Percentiles rank a stretch among this genome's conserved stretches.
Conservation (phyloP, 75 land plant species). For the Pseudotsuga menziesii region DNA sequence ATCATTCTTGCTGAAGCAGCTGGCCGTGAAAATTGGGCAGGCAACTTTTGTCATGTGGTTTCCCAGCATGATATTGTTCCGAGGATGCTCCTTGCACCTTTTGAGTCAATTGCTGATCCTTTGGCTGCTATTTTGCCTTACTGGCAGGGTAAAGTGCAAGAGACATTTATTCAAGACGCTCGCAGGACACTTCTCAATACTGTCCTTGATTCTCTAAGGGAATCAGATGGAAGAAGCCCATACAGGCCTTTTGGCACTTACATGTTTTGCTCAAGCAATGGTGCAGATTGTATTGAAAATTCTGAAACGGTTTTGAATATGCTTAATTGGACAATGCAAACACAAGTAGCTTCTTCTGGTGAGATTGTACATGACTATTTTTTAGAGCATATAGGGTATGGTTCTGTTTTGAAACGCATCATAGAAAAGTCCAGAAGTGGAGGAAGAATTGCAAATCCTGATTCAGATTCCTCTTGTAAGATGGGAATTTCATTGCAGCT, state of each 20-base stretch:
- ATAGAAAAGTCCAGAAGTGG: background rate
- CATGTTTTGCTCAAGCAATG: constrained; percentile 3
- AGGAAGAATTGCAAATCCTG: background rate
- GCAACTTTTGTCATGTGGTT: constrained; percentile 1
- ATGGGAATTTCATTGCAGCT: background rate
- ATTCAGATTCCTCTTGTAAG: background rate
- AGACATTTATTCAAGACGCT: background rate
- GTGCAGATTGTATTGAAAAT: constrained; percentile 13
- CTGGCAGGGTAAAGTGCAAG: no score
- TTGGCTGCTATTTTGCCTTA: background rate
- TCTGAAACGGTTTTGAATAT: background rate
- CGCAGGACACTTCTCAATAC: background rate
- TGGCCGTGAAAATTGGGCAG: no score
- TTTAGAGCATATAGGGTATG: constrained; percentile 2
- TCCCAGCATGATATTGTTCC: constrained; percentile 17
- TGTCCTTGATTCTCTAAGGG: background rate
- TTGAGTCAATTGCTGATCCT: background rate
- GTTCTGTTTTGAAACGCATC: background rate
- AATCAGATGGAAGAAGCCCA: constrained; percentile 2
- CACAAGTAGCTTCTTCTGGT: background rate
- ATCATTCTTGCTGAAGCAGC: no score
- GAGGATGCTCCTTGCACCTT: constrained; percentile 18
- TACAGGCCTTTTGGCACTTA: constrained; percentile 14
- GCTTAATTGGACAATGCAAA: background rate
- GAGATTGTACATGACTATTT: background rate